phyloP scores from a whole-genome alignment of 2,329 filamentous ascomycete genomes.

The Ophiocordyceps australis region DNA sequence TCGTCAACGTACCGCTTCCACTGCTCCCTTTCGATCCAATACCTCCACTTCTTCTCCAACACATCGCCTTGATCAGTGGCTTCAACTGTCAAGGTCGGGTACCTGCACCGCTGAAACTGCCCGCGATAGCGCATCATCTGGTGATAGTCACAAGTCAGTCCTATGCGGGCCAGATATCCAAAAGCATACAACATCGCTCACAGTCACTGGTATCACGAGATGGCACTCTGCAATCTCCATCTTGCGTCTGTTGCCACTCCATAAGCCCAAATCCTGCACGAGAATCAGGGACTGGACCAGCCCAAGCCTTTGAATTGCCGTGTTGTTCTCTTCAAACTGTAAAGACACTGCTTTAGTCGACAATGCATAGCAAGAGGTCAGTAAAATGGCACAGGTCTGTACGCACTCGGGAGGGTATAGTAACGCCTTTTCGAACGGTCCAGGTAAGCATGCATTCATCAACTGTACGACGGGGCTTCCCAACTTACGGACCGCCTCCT shows the following conservation, averaged over 20 bases:
- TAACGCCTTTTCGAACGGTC: conserved; percentile 7
- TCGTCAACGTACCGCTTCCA: conserved; percentile 54
- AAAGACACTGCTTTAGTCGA: neutral
- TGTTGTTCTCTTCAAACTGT: conserved; percentile 30
- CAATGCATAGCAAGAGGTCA: no score
- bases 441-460: conserved; percentile 1
- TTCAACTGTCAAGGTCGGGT: conserved; percentile 29
- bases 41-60: conserved; percentile 45
- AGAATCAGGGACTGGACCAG: conserved; percentile 29
- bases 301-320: conserved; percentile 24
- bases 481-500: conserved; percentile 28
- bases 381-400: neutral
- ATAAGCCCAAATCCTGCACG: conserved; percentile 29
- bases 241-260: conserved; percentile 34
- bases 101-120: conserved; percentile 37
- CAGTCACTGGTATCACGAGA: conserved; percentile 23
- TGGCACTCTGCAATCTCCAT: conserved; percentile 38
- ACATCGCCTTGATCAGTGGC: conserved; percentile 33
- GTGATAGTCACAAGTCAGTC: conserved; percentile 4
- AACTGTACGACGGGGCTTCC: no score
- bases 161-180: neutral
- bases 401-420: conserved; percentile 12
- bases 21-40: conserved; percentile 45
- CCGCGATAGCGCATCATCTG: conserved; percentile 37
- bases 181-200: no score